Base-by-base conservation (phyloP, 257 asterid species). In the Solanum phureja region DNA sequence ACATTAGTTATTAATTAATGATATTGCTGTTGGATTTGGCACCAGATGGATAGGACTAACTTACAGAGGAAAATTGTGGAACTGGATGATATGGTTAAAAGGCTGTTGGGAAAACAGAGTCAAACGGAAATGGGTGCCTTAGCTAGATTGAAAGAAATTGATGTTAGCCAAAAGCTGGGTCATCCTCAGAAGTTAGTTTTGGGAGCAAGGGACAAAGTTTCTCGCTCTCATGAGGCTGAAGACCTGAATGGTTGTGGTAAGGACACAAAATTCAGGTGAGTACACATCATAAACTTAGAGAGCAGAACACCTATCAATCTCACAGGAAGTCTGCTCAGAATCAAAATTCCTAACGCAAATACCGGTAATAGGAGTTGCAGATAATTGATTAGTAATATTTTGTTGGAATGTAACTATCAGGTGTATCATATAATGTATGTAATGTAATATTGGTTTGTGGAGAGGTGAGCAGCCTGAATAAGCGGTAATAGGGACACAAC, bases 21-120 rank as follows among this genome's bases (percentile, higher is more conserved):
- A 38, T 58, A 23, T 60, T 87, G 40, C 49, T 82, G 83, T 82
- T 75, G 72, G 86, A 71, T 85, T 73, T 83, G 31, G 37, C 18
- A 89, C 88, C 92, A 96, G 99, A 91, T 83, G 90, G 99, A 96
- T 84, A 96, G 92, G 87, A 86, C 83, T 88, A 96, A 91, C 88
- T 90, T 96, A 81, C 98, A 93, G 88, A 92, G 86, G 88, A 92
- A 89, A 90, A 91, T 94, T 75, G 92, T 93, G 10, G 97, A 95
- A 89, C 92, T 94, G 64, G 98, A 96, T 88, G 94, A 91, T 84
- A 90, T 94, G 93, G 93, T 95, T 89, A 95, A 93, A 89, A 92
- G 87, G 88, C 89, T 93, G 9, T 49, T 92, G 81, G 92, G 91
- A 75, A 90, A 89, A 88, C 94, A 90, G 66, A 91, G 86, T 58